Conservation (phyloP, 257 asterid genomes). For the Forsythia suspensa region DNA sequence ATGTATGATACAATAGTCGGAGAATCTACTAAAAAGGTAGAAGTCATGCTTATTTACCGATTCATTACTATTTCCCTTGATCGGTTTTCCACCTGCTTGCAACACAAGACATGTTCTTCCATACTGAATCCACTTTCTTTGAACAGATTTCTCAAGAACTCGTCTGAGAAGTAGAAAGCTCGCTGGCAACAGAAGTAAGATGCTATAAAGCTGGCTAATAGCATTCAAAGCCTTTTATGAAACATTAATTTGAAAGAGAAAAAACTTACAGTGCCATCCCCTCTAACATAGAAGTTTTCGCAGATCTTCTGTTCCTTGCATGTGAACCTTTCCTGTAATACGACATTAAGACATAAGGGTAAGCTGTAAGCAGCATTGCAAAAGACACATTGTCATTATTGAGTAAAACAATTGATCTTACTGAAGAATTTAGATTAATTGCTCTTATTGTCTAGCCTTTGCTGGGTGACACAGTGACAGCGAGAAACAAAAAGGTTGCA, state of each 20-base stretch:
- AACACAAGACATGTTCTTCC: slow-evolving; percentile 79
- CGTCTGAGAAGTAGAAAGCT: slow-evolving; percentile 93
- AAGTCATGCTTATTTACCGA: slow-evolving; percentile 41
- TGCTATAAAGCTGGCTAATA: slow-evolving; percentile 19
- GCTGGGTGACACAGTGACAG: not conserved
- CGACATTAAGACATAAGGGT: not conserved
- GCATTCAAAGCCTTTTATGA: slow-evolving; percentile 15
- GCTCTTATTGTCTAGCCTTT: not conserved
- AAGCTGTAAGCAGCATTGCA: slow-evolving; percentile 7
- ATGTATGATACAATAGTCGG: not conserved
- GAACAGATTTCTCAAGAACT: slow-evolving; percentile 67
- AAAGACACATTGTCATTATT: not conserved
- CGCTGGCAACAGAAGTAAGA: slow-evolving; percentile 50
- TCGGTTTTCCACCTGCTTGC: slow-evolving; percentile 95
- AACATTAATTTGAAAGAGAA: slow-evolving; percentile 5
- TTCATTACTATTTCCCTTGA: slow-evolving; percentile 88
- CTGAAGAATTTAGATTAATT: not conserved
- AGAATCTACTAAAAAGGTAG: not conserved
- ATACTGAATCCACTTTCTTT: slow-evolving; percentile 65
- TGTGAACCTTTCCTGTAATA: slow-evolving; percentile 74
- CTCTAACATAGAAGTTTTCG: slow-evolving; percentile 94
- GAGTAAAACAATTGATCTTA: not conserved
- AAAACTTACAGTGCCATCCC: slow-evolving; percentile 95
- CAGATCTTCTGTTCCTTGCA: slow-evolving; percentile 92
- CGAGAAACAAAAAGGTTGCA: not conserved